Conservation (phyloP, 805 yeast genomes). For the Teunomyces panamensis region DNA sequence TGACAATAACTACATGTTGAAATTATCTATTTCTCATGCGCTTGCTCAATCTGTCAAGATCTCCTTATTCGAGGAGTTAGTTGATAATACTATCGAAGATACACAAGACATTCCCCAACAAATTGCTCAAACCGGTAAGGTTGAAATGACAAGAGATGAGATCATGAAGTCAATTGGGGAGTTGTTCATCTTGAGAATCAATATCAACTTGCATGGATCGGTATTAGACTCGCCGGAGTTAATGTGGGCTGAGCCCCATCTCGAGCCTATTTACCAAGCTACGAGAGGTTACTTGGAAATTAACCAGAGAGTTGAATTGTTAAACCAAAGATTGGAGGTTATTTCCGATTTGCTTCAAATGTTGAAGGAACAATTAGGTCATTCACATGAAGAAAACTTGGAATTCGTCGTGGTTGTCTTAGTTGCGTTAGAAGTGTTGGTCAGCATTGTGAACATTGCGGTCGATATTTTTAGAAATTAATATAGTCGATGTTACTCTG, state of each 20-base stretch:
- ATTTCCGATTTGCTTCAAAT: constrained; percentile 89
- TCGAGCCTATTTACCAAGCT: constrained; percentile 97
- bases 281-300: constrained; percentile 94
- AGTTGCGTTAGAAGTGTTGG: constrained; percentile 89
- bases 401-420: constrained; percentile 88
- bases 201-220: constrained; percentile 79
- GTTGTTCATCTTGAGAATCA: constrained; percentile 80
- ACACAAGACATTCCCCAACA: constrained; percentile 97
- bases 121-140: constrained; percentile 92
- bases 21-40: constrained; percentile 91
- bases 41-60: constrained; percentile 94
- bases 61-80: constrained; percentile 91
- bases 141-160: constrained; percentile 88
- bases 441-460: constrained; percentile 78
- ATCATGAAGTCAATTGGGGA: constrained; percentile 98
- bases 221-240: constrained; percentile 95
- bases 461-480: constrained; percentile 46
- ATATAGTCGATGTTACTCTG: not conserved
- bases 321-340: constrained; percentile 91
- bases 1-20: constrained; percentile 85
- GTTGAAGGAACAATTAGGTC: constrained; percentile 96
- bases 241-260: constrained; percentile 98
- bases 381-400: constrained; percentile 84
- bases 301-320: constrained; percentile 84
- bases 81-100: constrained; percentile 94